phyloP scores from a whole-genome alignment of 176 grass and related monocot genomes.

The Triticum monococcum region DNA sequence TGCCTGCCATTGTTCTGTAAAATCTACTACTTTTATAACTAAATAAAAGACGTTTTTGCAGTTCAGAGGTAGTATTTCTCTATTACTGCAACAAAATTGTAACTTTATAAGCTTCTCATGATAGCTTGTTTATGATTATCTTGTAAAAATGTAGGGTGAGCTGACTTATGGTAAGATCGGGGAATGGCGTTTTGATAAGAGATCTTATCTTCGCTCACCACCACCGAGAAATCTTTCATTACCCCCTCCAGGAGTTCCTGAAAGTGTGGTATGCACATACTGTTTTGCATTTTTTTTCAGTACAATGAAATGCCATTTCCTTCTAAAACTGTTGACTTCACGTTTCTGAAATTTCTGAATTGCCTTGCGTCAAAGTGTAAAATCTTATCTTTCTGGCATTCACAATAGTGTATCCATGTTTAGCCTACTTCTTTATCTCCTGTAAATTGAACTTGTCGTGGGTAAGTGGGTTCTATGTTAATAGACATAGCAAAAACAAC shows the following conservation, averaged over 20 bases:
- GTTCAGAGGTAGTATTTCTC: neutral
- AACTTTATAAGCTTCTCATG: neutral
- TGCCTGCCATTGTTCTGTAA: constrained; percentile 11
- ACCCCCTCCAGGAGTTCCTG: constrained; percentile 91
- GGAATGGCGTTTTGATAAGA: constrained; percentile 96
- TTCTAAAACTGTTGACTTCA: neutral
- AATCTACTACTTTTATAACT: neutral
- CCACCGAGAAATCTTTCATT: constrained; percentile 89
- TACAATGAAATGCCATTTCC: neutral
- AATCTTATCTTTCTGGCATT: neutral
- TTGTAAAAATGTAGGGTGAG: constrained; percentile 60
- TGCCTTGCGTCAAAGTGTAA: neutral
- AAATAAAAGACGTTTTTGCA: too few relatives aligned
- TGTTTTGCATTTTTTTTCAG: neutral
- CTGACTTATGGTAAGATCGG: constrained; percentile 90
- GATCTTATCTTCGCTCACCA: constrained; percentile 76
- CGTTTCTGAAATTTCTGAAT: constrained; percentile 8
- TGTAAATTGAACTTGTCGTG: neutral
- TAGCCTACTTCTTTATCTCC: neutral
- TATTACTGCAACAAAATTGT: neutral
- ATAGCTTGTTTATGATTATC: constrained; percentile 15
- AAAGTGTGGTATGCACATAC: constrained; percentile 91
- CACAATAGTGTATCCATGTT: neutral
- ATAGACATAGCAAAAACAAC: neutral
- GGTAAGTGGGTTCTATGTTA: neutral